Percentiles rank a stretch among this genome's conserved stretches.
Conservation (phyloP, 768 basidiomycete species). For the Tulasnella sp. region DNA sequence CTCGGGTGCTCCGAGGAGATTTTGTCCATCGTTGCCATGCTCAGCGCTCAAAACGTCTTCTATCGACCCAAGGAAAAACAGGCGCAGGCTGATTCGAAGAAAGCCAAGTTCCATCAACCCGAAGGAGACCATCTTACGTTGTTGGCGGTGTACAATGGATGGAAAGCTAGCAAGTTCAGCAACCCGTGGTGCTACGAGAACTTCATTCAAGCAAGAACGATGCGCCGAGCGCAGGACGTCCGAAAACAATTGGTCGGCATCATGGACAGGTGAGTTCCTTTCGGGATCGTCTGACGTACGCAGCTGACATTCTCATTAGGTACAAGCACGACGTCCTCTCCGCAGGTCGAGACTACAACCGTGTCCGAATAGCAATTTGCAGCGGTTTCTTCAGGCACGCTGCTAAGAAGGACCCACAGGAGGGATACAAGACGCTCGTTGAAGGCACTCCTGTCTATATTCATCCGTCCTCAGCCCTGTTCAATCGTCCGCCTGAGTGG, state of each 20-base stretch:
- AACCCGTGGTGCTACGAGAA: constrained; percentile 99
- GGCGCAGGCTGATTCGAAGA: constrained; percentile 98
- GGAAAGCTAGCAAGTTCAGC: constrained; percentile 95
- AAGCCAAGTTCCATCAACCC: constrained; percentile 99
- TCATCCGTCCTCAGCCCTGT: constrained; percentile 94
- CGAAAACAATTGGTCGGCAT: constrained; percentile 96
- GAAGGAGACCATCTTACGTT: constrained; percentile 95
- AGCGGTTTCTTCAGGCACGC: constrained; percentile 98
- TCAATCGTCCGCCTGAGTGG: constrained; percentile 98
- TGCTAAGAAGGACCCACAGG: constrained; percentile 97
- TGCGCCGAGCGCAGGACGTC: constrained; percentile 97
- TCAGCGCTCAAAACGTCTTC: constrained; percentile 94
- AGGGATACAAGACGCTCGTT: constrained; percentile 96
- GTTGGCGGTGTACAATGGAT: constrained; percentile 95
- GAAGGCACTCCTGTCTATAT: constrained; percentile 99
- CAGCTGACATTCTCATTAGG: constrained; percentile 46
- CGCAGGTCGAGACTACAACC: constrained; percentile 89
- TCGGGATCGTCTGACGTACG: background rate
- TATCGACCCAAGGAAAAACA: constrained; percentile 90
- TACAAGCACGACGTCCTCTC: constrained; percentile 98
- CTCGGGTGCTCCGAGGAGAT: constrained; percentile 98
- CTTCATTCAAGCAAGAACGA: constrained; percentile 96
- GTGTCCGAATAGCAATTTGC: constrained; percentile 92
- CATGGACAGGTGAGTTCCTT: constrained; percentile 82
- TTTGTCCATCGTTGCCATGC: constrained; percentile 94